Conservation (phyloP, 805 yeast species). For the Saccharomyces paradoxus region DNA sequence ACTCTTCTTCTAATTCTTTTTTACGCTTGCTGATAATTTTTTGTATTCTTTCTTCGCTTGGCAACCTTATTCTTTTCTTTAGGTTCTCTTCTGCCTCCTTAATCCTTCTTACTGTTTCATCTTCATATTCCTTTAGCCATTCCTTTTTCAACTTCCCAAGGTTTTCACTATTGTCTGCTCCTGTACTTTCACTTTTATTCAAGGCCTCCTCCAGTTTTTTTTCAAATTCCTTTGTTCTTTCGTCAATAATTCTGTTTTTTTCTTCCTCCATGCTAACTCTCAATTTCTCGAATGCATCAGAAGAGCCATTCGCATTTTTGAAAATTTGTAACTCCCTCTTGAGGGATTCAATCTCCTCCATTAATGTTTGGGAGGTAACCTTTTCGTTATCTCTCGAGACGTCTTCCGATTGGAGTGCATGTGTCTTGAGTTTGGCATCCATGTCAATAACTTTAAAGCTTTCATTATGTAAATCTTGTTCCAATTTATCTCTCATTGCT, state of each 20-base stretch:
- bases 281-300: slow-evolving; percentile 25
- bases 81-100: slow-evolving; percentile 39
- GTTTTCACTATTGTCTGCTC: slow-evolving; percentile 14
- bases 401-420: slow-evolving; percentile 14
- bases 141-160: slow-evolving; percentile 21
- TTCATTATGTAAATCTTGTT: slow-evolving; percentile 12
- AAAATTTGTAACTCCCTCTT: slow-evolving; percentile 18
- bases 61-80: slow-evolving; percentile 41
- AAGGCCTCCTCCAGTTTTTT: slow-evolving; percentile 20
- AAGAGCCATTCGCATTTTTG: slow-evolving; percentile 14
- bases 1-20: slow-evolving; percentile 19
- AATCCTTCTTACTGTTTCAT: slow-evolving; percentile 22
- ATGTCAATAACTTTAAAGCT: slow-evolving; percentile 7
- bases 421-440: slow-evolving; percentile 4
- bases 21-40: slow-evolving; percentile 41
- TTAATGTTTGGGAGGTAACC: slow-evolving; percentile 6
- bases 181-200: slow-evolving; percentile 3
- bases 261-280: slow-evolving; percentile 24
- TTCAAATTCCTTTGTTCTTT: slow-evolving; percentile 16
- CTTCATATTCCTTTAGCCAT: slow-evolving; percentile 34
- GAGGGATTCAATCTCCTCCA: slow-evolving; percentile 14
- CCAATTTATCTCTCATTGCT: slow-evolving; percentile 31
- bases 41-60: slow-evolving; percentile 48
- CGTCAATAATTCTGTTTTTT: slow-evolving; percentile 13
- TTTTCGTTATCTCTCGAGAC: slow-evolving; percentile 10